Percentiles rank a stretch among this genome's conserved stretches.
Conservation (phyloP, 2,329 filamentous ascomycete species). For the Talaromyces sp. region DNA sequence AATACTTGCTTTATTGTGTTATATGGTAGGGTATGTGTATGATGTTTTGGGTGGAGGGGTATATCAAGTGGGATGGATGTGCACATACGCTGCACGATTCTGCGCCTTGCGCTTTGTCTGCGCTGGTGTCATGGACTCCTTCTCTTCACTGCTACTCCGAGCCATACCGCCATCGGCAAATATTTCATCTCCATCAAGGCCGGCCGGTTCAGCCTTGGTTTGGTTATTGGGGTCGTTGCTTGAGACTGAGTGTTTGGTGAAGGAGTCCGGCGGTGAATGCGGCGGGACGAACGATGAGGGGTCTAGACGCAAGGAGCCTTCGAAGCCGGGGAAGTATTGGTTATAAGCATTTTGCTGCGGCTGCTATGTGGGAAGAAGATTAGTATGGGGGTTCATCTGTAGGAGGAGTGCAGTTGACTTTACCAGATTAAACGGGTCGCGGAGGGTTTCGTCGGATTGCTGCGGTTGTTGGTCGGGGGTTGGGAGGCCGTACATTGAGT, state of each 20-base stretch:
- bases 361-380: constrained; percentile 13
- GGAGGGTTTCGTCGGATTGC: constrained; percentile 49
- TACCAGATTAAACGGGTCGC: constrained; percentile 43
- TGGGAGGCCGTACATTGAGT: constrained; percentile 53
- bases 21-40: not conserved
- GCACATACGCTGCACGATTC: constrained; percentile 70
- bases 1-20: too few species aligned
- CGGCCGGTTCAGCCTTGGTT: constrained; percentile 27
- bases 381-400: constrained; percentile 1
- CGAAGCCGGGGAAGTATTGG: constrained; percentile 40
- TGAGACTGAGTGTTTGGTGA: constrained; percentile 36
- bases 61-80: not conserved
- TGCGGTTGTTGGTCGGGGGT: constrained; percentile 43
- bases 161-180: constrained; percentile 29
- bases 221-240: constrained; percentile 30
- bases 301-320: constrained; percentile 43
- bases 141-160: constrained; percentile 58
- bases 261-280: constrained; percentile 41
- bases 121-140: constrained; percentile 56
- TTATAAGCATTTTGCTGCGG: constrained; percentile 37
- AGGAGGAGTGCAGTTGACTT: too few species aligned
- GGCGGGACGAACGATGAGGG: constrained; percentile 35
- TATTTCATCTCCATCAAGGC: constrained; percentile 34
- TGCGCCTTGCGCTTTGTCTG: constrained; percentile 69
- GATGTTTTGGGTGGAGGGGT: not conserved